Evolutionary conservation across 116 monocot species (phyloP), one percentile per base, ranked within the genome.

Genomic region (Thalassia testudinum): DNA sequence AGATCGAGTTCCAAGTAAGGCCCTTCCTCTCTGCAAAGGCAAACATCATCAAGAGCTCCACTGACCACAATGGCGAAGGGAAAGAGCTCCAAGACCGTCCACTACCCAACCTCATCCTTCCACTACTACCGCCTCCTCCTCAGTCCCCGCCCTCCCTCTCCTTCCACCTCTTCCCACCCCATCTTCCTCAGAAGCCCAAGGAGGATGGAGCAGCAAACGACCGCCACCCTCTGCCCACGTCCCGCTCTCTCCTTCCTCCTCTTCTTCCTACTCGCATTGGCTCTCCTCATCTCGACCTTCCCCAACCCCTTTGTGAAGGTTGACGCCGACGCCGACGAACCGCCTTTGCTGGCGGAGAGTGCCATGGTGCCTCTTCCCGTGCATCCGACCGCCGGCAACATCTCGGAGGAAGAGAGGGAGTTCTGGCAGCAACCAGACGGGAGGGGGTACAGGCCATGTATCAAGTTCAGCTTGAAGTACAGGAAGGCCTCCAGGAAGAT

Each of bases 401-500:
- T 15, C 26, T 38, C 13, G 13, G 50, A 14, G 21, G 54, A 49
- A 55, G 62, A 54, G 53, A 49, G 7, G 52, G 81, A 62, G 70
- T 91, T 91, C 59, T 91, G 90, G 90, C 54, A 42, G 65, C 81
- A 81, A 53, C 90, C 85, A 24, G 80, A 83, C 8, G 75, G 64
- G 7, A 47, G 68, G 62, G 85, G 74, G 7, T 78, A 75, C 59
- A 54, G 62, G 49, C 81, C 85, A 27, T 84, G 81, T 55, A 30
- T 91, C 43, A 56, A 51, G 47, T 78, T 75, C 63, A 78, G 75
- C 50, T 11, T 61, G 24, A 73, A 71, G 65, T 85, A 85, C 49
- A 28, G 59, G 61, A 21, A 21, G 42, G 58, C 45, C 58, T 68
- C 70, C 21, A 34, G 54, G 23, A 69, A 27, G 52, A 29, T 62